phyloP scores from a whole-genome alignment of 495 filamentous ascomycete genomes.

The Aspergillus ellipticus region DNA sequence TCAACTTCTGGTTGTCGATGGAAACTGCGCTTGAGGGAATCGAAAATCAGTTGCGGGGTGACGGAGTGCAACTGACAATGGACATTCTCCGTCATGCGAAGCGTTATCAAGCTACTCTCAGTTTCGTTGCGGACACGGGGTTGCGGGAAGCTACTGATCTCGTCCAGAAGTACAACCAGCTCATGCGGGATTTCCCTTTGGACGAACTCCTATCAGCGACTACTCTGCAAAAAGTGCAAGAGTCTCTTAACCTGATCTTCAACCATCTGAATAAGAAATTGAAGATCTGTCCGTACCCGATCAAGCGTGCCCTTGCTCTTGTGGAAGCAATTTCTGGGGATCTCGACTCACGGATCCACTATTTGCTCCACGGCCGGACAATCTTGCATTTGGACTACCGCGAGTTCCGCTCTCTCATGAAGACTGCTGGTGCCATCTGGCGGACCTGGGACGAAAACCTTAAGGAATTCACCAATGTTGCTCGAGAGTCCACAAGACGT shows the following conservation, averaged over 20 bases:
- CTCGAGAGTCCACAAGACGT: constrained; percentile 84
- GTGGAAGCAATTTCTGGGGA: constrained; percentile 97
- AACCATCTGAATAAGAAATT: constrained; percentile 94
- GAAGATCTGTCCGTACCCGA: constrained; percentile 89
- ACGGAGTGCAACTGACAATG: constrained; percentile 87
- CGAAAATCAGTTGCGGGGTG: constrained; percentile 78
- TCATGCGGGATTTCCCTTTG: constrained; percentile 96
- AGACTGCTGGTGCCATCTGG: constrained; percentile 79
- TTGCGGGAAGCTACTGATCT: constrained; percentile 90
- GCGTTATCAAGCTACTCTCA: constrained; percentile 92
- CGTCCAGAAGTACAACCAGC: constrained; percentile 96
- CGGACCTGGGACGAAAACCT: constrained; percentile 89
- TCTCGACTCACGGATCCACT: constrained; percentile 79
- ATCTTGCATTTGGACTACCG: constrained; percentile 88
- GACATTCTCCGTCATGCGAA: constrained; percentile 94
- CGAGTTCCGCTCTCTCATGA: constrained; percentile 84
- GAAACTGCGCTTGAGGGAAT: constrained; percentile 87
- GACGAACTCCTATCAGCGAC: constrained; percentile 93
- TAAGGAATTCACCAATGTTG: constrained; percentile 96
- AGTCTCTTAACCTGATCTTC: constrained; percentile 84
- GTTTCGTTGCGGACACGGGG: constrained; percentile 92
- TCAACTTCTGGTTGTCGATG: constrained; percentile 98
- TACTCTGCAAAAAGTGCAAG: constrained; percentile 82
- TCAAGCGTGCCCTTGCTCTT: constrained; percentile 85
- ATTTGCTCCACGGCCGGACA: constrained; percentile 76